Conservation (phyloP, 306 rosid species). For the Cucurbita argyrosperma region DNA sequence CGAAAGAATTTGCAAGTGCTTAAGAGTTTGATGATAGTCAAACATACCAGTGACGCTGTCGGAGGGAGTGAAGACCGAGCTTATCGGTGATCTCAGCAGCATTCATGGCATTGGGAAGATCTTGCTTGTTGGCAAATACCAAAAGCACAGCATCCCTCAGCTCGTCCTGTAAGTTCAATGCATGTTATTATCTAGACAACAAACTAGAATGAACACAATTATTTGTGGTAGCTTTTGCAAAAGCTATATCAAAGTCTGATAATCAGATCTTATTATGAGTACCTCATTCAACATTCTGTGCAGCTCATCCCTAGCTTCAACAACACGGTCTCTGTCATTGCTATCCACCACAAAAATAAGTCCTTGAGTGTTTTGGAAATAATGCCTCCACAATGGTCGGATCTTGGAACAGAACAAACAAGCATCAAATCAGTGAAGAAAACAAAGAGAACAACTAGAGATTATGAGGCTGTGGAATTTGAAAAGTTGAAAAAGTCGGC, state of each 20-base stretch:
- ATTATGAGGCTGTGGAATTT: not conserved
- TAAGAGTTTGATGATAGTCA: not conserved
- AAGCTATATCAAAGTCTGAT: not conserved
- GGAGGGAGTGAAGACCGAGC: slow-evolving; percentile 51
- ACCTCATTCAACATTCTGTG: slow-evolving; percentile 69
- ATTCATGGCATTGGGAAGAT: slow-evolving; percentile 66
- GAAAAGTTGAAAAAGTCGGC: too few species aligned
- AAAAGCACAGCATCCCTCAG: slow-evolving; percentile 55
- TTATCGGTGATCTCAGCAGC: slow-evolving; percentile 58
- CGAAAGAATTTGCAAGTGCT: not conserved
- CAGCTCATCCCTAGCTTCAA: slow-evolving; percentile 59
- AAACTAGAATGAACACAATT: not conserved
- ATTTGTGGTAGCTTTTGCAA: not conserved
- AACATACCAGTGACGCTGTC: slow-evolving; percentile 52
- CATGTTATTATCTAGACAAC: not conserved
- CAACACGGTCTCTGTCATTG: slow-evolving; percentile 60
- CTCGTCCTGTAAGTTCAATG: slow-evolving; percentile 28
- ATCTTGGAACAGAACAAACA: slow-evolving; percentile 14
- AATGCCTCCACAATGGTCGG: slow-evolving; percentile 60
- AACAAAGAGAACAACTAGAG: not conserved
- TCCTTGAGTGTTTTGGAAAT: slow-evolving; percentile 66
- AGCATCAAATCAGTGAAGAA: not conserved
- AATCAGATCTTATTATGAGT: not conserved
- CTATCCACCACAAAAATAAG: slow-evolving; percentile 64
- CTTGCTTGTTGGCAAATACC: slow-evolving; percentile 65